Conservation (phyloP, 169 alveolate genomes). For the Pseudocohnilembus persalinus region DNA sequence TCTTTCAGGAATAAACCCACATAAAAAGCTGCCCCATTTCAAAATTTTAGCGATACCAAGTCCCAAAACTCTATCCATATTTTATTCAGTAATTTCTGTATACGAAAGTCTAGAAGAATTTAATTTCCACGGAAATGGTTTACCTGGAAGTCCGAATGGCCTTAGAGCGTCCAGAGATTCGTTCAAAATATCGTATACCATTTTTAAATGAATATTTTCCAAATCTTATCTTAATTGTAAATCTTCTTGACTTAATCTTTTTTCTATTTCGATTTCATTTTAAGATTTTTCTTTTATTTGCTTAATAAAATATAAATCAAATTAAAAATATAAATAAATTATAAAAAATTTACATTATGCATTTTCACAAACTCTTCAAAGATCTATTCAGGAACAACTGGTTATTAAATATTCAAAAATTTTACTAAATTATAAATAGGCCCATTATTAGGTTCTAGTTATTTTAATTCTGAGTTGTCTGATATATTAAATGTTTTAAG, state of each 20-base stretch:
- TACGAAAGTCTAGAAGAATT: slow-evolving; percentile 19
- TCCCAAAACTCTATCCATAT: slow-evolving; percentile 43
- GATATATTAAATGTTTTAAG: slow-evolving; percentile 15
- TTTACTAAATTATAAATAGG: slow-evolving; percentile 24
- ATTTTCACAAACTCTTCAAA: slow-evolving; percentile 6
- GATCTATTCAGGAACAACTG: slow-evolving; percentile 13
- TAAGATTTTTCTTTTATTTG: not conserved
- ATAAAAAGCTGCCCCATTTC: slow-evolving; percentile 44
- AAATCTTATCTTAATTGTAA: slow-evolving; percentile 7
- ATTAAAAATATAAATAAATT: no score
- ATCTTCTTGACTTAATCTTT: not conserved
- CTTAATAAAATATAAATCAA: no score
- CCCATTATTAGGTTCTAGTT: slow-evolving; percentile 12
- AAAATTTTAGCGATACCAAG: slow-evolving; percentile 38
- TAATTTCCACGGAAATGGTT: slow-evolving; percentile 44
- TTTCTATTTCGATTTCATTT: slow-evolving; percentile 1
- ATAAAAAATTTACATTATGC: not conserved
- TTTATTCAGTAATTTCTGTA: slow-evolving; percentile 4
- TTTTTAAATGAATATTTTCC: slow-evolving; percentile 24
- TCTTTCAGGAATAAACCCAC: slow-evolving; percentile 49
- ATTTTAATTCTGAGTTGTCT: slow-evolving; percentile 13
- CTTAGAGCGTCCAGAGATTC: slow-evolving; percentile 37
- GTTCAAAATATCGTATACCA: slow-evolving; percentile 34
- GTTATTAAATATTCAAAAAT: slow-evolving; percentile 4
- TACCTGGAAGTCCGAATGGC: slow-evolving; percentile 43